Conservation (phyloP, 768 basidiomycete genomes). For the Kwoniella dejecticola region DNA sequence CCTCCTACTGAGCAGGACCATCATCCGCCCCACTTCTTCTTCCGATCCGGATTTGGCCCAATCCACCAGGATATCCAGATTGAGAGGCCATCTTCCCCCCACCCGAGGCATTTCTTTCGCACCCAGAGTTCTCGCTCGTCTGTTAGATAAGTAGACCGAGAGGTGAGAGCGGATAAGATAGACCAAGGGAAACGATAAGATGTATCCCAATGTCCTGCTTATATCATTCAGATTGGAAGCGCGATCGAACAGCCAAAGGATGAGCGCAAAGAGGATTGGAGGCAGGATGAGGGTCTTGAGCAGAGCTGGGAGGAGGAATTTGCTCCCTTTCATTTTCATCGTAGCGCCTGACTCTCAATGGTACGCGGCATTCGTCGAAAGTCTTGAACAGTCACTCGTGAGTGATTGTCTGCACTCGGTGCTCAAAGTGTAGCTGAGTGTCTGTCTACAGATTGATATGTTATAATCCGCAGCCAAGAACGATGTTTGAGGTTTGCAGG, state of each 20-base stretch:
- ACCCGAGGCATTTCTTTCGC: constrained; percentile 36
- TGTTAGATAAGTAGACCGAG: constrained; percentile 3
- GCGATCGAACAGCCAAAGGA: not conserved
- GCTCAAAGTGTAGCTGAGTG: no score
- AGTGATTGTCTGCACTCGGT: no score
- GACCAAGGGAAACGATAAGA: constrained; percentile 27
- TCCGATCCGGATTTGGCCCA: constrained; percentile 45
- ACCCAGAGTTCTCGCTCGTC: constrained; percentile 18
- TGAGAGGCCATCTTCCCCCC: constrained; percentile 42
- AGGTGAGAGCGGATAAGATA: constrained; percentile 22
- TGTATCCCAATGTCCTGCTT: constrained; percentile 9
- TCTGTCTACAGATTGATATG: no score
- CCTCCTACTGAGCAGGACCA: constrained; percentile 36
- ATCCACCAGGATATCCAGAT: constrained; percentile 44
- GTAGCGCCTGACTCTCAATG: not conserved
- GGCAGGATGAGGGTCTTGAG: constrained; percentile 35
- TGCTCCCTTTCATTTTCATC: constrained; percentile 26
- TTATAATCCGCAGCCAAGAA: no score
- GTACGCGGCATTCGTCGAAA: no score
- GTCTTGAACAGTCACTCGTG: no score
- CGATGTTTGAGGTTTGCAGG: no score
- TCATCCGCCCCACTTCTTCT: constrained; percentile 50
- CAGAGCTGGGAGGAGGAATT: constrained; percentile 31
- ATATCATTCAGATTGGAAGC: not conserved
- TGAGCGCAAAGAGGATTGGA: constrained; percentile 9